Evolutionary conservation across 2,329 filamentous ascomycete genomes (phyloP), one percentile per base, ranked within the genome.

Genomic region (Sarocladium oryzae): DNA sequence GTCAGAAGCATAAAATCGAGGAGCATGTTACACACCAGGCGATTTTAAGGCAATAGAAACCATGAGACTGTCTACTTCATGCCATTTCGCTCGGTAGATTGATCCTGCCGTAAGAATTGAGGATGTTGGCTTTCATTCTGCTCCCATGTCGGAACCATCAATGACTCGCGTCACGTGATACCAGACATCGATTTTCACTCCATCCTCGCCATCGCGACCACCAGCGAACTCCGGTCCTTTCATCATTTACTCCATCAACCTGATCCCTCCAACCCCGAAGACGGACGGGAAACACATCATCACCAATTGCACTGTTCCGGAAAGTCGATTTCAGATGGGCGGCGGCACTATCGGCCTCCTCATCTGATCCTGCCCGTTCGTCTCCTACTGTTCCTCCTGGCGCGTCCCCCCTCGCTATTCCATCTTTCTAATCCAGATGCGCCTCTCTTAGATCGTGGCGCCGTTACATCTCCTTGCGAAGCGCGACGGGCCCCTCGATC

Each of bases 401-500:
- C 40, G 40, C 40, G 40, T 43, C 24, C 26, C 18, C 11, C 16
- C 21, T 21, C 16, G n/a, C 28, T 13, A 13, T 20, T 8, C 15
- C 15, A 23, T 33, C 11, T 11, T 36, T 33, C 43, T 48, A 48
- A 48, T 21, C 4, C 43, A 28, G 10, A 3, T 21, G 43, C 43
- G 43, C 40, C 26, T 26, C 26, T 26, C 35, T 32, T 49, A 66
- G 63, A 76, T 63, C 70, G 69, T 79, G 77, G 77, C 77, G 75
- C 76, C 76, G 58, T 69, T 79, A 66, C 74, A 78, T 62, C 70
- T 73, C 62, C 64, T 74, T 61, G 68, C 75, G 67, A 72, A 69
- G 72, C 73, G 71, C 66, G 68, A 75, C 69, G 70, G 68, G 70
- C 70, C 72, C 75, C 74, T 77, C 75, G 74, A 76, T 69, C 67